These are phyloP conservation scores for Rhexocercosporidium sp. DNA, from an alignment of 2,329 filamentous ascomycete genomes.

Conservation along the genomic window DNA sequence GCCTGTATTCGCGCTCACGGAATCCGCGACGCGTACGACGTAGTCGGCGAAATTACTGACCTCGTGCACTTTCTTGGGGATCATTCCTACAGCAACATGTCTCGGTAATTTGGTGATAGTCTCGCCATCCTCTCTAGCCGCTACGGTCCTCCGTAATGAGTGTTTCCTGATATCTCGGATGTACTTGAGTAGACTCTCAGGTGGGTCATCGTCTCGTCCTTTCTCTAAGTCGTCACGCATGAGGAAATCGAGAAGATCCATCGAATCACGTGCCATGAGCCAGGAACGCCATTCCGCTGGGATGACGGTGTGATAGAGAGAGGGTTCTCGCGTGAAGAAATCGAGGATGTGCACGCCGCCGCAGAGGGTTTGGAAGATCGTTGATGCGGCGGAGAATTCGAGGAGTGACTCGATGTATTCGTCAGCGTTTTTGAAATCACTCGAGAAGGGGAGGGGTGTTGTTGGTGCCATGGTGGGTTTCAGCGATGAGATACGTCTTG, in stretches of 20 bases:
- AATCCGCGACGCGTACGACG: conserved; percentile 64
- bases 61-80: conserved; percentile 93
- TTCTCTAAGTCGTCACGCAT: conserved; percentile 74
- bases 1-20: conserved; percentile 62
- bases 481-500: neutral
- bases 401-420: conserved; percentile 81
- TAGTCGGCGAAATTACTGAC: conserved; percentile 90
- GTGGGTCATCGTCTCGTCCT: conserved; percentile 31
- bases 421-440: conserved; percentile 68
- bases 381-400: conserved; percentile 73
- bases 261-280: conserved; percentile 72
- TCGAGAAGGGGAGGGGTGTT: conserved; percentile 36
- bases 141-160: conserved; percentile 68
- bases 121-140: conserved; percentile 43
- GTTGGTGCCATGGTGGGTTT: conserved; percentile 35
- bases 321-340: conserved; percentile 86
- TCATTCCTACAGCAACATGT: conserved; percentile 87
- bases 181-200: conserved; percentile 69
- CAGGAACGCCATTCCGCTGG: conserved; percentile 83
- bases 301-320: conserved; percentile 79
- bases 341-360: conserved; percentile 97
- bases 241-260: conserved; percentile 79
- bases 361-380: conserved; percentile 85
- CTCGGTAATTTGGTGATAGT: conserved; percentile 62
- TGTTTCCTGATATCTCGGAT: conserved; percentile 73